Percentiles rank a stretch among this genome's conserved stretches.
Evolutionary conservation across 192 early-diverging fungal genomes (phyloP).

Genomic region (Gryganskiella cystojenkinii): DNA sequence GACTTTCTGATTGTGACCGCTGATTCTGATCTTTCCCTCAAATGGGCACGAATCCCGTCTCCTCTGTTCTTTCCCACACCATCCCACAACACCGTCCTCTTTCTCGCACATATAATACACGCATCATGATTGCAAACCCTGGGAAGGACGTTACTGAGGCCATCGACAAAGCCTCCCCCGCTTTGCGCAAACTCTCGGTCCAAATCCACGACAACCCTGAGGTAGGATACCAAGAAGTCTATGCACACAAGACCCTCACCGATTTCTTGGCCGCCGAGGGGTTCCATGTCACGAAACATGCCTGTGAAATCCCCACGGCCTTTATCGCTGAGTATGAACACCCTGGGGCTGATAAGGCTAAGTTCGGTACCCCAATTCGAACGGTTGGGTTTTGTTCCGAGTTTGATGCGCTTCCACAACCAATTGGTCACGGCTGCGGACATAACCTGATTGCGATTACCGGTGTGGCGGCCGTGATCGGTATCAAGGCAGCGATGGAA

Average conservation of each 20-base stretch:
- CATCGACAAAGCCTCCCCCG: constrained; percentile 40
- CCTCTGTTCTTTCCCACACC: no score
- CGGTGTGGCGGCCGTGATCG: constrained; percentile 67
- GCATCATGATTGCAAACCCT: constrained; percentile 28
- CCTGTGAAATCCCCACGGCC: constrained; percentile 72
- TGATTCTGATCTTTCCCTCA: no score
- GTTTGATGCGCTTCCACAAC: constrained; percentile 80
- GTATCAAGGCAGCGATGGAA: constrained; percentile 56
- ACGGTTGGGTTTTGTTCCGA: constrained; percentile 62
- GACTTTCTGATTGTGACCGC: no score
- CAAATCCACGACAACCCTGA: constrained; percentile 74
- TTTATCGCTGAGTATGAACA: constrained; percentile 76
- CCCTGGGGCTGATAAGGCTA: constrained; percentile 33
- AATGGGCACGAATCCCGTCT: no score
- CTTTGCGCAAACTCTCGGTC: constrained; percentile 55
- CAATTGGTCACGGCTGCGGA: constrained; percentile 70
- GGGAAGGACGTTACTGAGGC: constrained; percentile 27
- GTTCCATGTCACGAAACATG: constrained; percentile 66
- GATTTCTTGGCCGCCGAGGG: constrained; percentile 69
- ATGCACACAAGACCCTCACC: constrained; percentile 69
- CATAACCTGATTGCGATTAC: constrained; percentile 77
- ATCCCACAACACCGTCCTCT: no score
- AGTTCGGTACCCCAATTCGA: constrained; percentile 51
- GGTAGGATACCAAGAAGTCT: constrained; percentile 61
- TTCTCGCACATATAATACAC: no score